Percentiles rank a stretch among this genome's conserved stretches.
Evolutionary conservation across 148 eudicot genomes (phyloP).

Genomic region (Polygonum aviculare): DNA sequence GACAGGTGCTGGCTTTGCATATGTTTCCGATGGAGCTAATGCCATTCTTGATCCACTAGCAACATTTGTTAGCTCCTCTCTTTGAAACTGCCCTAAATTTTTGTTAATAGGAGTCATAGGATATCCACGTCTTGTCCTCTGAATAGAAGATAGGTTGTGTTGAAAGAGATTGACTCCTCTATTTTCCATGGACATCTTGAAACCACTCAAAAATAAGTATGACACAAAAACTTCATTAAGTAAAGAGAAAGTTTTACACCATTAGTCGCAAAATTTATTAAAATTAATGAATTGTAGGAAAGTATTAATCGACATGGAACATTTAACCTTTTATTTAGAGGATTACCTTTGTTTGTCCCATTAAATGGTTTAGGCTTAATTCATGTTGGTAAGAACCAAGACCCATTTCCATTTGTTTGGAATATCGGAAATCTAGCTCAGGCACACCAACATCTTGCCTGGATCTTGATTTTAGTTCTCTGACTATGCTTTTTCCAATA

Average conservation of each 20-base stretch:
- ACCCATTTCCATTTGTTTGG: not conserved
- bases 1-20: not conserved
- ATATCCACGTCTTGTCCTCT: not conserved
- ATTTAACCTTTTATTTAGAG: not conserved
- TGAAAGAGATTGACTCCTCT: not conserved
- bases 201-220: not conserved
- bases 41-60: not conserved
- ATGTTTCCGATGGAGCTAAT: not conserved
- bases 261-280: not conserved
- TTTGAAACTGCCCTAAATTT: not conserved
- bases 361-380: not conserved
- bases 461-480: not conserved
- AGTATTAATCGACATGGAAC: not conserved
- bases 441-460: not conserved
- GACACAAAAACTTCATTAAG: not conserved
- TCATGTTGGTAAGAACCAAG: not conserved
- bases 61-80: not conserved
- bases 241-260: not conserved
- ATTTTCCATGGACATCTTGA: not conserved
- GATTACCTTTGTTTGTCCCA: not conserved
- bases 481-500: not conserved
- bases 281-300: not conserved
- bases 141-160: not conserved
- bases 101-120: not conserved
- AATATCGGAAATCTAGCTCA: not conserved